Base-by-base conservation (phyloP, 1,139 yeast species). In the Wickerhamiella pararugosa region DNA sequence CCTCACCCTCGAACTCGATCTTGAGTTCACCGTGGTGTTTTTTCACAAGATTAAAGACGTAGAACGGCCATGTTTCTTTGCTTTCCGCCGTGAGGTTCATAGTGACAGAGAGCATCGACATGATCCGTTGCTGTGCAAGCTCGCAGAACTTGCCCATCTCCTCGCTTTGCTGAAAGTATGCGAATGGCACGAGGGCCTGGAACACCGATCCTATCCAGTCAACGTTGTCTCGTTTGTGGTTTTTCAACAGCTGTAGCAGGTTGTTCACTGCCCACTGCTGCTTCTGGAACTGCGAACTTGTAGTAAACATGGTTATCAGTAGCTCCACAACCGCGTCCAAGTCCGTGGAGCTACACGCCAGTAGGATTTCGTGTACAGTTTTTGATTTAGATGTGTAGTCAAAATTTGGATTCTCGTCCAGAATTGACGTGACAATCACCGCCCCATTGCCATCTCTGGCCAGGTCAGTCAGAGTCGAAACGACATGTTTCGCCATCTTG, bases 351-450 rank as follows among this genome's bases (percentile, higher is more conserved):
- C 58, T 47, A 6, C 50, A 37, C 48, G 63, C 41, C 46, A 73
- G 46, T 21, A 83, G 61, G 4, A 15, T 15, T n/a, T 63, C 60
- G 42, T 75, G 78, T 9, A 75, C 63, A 0, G 86, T 73, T 56
- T 78, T 82, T 0, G 90, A 66, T 54, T 80, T 84, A 4, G 94
- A 80, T 29, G 81, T 58, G 47, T 73, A 69, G 58, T 90, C 97
- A 61, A 87, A 86, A 50, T 77, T 77, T 39, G 79, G 66, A 4
- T 81, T 75, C 7, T 83, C 81, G 37, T 60, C 59, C 15, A 78
- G 55, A 9, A 83, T 56, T 6, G 69, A 61, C n/a, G 62, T 49
- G 7, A 80, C 55, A 8, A 75, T 60, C 4, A 68, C 64, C 0
- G 75, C 66, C 5, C 75, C 66, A 45, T 73, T 70, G 21, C 55